Conservation (phyloP, 345 rosid species). For the Salix brachista region DNA sequence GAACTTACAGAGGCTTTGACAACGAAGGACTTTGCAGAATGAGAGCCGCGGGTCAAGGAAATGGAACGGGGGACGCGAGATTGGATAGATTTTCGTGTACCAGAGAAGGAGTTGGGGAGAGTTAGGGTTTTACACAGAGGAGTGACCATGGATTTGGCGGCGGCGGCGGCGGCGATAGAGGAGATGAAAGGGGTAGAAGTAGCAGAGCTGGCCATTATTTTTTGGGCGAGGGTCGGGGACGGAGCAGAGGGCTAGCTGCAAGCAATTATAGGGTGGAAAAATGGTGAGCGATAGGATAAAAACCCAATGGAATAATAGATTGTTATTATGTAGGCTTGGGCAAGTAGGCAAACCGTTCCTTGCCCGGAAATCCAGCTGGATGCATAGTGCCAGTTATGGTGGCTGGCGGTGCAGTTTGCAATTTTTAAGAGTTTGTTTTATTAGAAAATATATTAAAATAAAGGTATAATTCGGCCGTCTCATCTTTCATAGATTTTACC, state of each 20-base stretch:
- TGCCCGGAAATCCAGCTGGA: too few species aligned
- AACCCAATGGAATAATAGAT: too few species aligned
- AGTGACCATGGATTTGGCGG: constrained; percentile 24
- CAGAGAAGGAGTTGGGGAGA: constrained; percentile 40
- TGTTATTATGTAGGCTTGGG: too few species aligned
- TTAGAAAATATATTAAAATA: too few species aligned
- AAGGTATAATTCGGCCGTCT: too few species aligned
- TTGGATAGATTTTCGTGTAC: constrained; percentile 39
- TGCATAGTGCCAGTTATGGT: too few species aligned
- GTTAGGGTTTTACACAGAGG: constrained; percentile 38
- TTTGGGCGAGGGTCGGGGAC: neutral
- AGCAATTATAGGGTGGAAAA: neutral
- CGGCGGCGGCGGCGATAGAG: constrained; percentile 31
- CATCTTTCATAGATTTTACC: too few species aligned
- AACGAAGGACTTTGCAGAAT: constrained; percentile 45
- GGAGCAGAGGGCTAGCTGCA: neutral
- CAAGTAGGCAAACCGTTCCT: too few species aligned
- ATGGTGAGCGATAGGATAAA: neutral
- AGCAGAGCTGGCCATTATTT: constrained; percentile 65
- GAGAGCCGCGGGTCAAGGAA: constrained; percentile 36
- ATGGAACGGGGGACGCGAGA: constrained; percentile 42
- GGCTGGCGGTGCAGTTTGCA: rapidly evolving
- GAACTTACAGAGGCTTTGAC: constrained; percentile 59
- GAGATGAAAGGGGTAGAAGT: constrained; percentile 58
- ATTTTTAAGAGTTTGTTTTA: too few species aligned